Conservation (phyloP, 177 flowering plant species). For the Telopea speciosissima region DNA sequence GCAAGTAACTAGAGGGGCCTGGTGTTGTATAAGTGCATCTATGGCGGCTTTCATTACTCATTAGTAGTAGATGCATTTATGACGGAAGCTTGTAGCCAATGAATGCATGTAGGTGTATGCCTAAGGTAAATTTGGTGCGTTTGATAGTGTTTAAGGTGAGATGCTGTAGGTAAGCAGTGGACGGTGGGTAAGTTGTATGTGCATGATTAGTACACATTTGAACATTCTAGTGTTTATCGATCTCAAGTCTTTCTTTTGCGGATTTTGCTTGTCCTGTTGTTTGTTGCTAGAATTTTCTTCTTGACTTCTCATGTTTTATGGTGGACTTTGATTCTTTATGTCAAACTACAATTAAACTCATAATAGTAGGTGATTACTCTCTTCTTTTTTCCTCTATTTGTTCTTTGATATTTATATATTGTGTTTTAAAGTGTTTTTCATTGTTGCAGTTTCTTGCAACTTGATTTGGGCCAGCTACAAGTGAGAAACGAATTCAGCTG, state of each 20-base stretch:
- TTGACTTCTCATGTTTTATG: background rate
- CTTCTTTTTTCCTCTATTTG: background rate
- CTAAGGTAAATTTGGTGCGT: too few species aligned
- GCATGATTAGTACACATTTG: too few species aligned
- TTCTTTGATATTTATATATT: background rate
- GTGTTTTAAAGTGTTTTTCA: background rate
- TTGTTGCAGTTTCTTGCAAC: slow-evolving; percentile 76
- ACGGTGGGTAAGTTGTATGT: too few species aligned
- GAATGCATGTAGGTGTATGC: too few species aligned
- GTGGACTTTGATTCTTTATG: background rate
- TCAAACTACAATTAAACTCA: background rate
- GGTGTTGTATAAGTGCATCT: too few species aligned
- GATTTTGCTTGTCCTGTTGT: background rate
- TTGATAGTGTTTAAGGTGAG: too few species aligned
- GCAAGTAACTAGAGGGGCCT: too few species aligned
- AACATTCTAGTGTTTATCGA: background rate
- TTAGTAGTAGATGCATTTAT: too few species aligned
- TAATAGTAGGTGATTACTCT: background rate
- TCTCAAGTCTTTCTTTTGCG: background rate
- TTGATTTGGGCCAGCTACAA: slow-evolving; percentile 79
- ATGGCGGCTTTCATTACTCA: too few species aligned
- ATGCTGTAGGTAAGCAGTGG: too few species aligned
- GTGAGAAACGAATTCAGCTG: slow-evolving; percentile 72
- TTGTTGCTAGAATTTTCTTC: background rate
- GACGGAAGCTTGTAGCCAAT: too few species aligned